Evolutionary conservation across 2,329 filamentous ascomycete species (phyloP).

Genomic region (Epichloe brachyelytri): DNA sequence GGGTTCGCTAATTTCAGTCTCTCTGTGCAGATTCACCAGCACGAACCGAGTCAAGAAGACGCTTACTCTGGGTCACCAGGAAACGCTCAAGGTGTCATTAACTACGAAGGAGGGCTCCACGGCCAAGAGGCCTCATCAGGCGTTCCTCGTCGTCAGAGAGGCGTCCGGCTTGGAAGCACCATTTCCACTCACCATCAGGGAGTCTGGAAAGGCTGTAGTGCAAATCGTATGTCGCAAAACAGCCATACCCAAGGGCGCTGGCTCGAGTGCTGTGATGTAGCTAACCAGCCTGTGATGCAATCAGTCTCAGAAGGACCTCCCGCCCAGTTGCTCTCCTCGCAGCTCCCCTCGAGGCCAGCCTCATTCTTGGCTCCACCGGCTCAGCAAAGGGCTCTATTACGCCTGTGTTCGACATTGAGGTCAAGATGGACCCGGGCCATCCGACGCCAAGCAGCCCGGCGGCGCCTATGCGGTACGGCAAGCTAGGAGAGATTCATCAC

Average conservation of each 20-base stretch:
- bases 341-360: conserved; percentile 58
- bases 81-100: conserved; percentile 69
- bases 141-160: conserved; percentile 76
- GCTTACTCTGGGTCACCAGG: conserved; percentile 51
- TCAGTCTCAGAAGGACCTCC: conserved; percentile 81
- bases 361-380: conserved; percentile 82
- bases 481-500: conserved; percentile 77
- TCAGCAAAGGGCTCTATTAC: conserved; percentile 52
- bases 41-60: conserved; percentile 48
- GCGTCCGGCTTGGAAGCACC: conserved; percentile 71
- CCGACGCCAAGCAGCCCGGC: conserved; percentile 47
- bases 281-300: neutral
- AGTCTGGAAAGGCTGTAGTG: conserved; percentile 73
- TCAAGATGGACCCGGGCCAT: conserved; percentile 49
- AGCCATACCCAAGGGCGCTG: neutral
- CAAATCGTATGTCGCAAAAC: conserved; percentile 56
- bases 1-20: neutral
- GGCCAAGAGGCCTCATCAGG: conserved; percentile 81
- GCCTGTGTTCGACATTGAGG: conserved; percentile 58
- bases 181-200: conserved; percentile 72
- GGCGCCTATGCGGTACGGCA: conserved; percentile 68
- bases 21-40: conserved; percentile 37
- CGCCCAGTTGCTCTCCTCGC: conserved; percentile 58
- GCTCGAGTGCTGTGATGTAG: neutral
- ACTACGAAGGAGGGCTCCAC: conserved; percentile 69